Evolutionary conservation across 371 early-diverging fungal species (phyloP).

Genomic region (Rhizomucor pusillus): DNA sequence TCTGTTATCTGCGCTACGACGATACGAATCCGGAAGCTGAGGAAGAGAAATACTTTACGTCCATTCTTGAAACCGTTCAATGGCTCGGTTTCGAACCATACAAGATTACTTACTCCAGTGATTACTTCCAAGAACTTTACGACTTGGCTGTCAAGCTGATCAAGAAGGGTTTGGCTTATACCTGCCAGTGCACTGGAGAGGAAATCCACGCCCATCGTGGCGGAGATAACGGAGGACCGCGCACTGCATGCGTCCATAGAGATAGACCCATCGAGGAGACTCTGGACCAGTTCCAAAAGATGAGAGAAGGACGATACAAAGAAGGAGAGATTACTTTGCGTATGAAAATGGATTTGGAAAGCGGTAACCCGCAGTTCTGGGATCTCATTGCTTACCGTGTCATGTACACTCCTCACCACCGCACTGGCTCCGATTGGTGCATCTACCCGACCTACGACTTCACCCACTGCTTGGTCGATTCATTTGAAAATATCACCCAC

Average conservation of each 20-base stretch:
- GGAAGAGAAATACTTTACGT: conserved; percentile 91
- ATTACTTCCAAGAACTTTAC: conserved; percentile 93
- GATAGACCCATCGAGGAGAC: conserved; percentile 90
- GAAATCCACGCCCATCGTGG: conserved; percentile 93
- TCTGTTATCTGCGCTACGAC: conserved; percentile 97
- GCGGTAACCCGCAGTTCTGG: conserved; percentile 30
- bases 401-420: conserved; percentile 93
- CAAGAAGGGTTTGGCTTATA: conserved; percentile 94
- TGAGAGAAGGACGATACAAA: conserved; percentile 87
- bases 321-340: conserved; percentile 93
- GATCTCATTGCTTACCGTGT: conserved; percentile 99
- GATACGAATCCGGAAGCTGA: conserved; percentile 99
- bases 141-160: conserved; percentile 88
- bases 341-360: conserved; percentile 38
- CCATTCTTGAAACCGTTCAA: conserved; percentile 90
- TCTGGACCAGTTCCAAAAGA: conserved; percentile 90
- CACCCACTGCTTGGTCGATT: conserved; percentile 98
- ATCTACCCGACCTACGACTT: conserved; percentile 99
- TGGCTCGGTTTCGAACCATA: conserved; percentile 88
- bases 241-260: conserved; percentile 88
- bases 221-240: conserved; percentile 84
- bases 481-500: conserved; percentile 98
- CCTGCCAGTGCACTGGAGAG: conserved; percentile 90
- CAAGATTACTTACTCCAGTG: conserved; percentile 89
- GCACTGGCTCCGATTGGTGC: conserved; percentile 90